phyloP scores from a whole-genome alignment of 106 monocot species.

The Posidonia australis region DNA sequence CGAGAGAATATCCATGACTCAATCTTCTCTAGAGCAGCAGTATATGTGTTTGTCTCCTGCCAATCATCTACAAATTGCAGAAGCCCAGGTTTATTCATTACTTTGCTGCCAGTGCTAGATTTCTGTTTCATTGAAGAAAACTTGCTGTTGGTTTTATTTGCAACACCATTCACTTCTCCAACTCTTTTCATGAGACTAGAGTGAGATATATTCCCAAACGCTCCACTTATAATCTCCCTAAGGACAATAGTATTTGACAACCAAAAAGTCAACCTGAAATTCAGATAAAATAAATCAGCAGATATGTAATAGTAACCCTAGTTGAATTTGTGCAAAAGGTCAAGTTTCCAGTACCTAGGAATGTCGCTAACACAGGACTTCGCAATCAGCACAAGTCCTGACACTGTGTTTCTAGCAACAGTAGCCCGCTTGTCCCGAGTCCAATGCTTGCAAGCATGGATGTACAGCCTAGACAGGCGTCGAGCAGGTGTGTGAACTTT shows the following conservation, averaged over 20 bases:
- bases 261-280: slow-evolving; percentile 88
- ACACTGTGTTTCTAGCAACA: slow-evolving; percentile 69
- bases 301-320: neutral
- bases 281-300: neutral
- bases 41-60: slow-evolving; percentile 67
- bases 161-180: slow-evolving; percentile 44
- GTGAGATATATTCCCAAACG: slow-evolving; percentile 52
- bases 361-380: slow-evolving; percentile 95
- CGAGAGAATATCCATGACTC: slow-evolving; percentile 96
- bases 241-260: slow-evolving; percentile 79
- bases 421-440: slow-evolving; percentile 57
- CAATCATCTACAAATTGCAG: slow-evolving; percentile 54
- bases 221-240: slow-evolving; percentile 68
- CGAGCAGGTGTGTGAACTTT: slow-evolving; percentile 93
- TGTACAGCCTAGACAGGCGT: slow-evolving; percentile 74
- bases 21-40: slow-evolving; percentile 66
- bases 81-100: slow-evolving; percentile 20
- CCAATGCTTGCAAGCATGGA: slow-evolving; percentile 89
- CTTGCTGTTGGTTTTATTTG: slow-evolving; percentile 26
- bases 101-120: slow-evolving; percentile 17
- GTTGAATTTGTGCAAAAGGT: neutral
- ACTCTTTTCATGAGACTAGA: slow-evolving; percentile 22
- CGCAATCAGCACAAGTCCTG: slow-evolving; percentile 74
- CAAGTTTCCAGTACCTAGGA: slow-evolving; percentile 47
- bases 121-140: slow-evolving; percentile 26